Base-by-base conservation (phyloP, 768 basidiomycete species). In the Cubamyces sp. region DNA sequence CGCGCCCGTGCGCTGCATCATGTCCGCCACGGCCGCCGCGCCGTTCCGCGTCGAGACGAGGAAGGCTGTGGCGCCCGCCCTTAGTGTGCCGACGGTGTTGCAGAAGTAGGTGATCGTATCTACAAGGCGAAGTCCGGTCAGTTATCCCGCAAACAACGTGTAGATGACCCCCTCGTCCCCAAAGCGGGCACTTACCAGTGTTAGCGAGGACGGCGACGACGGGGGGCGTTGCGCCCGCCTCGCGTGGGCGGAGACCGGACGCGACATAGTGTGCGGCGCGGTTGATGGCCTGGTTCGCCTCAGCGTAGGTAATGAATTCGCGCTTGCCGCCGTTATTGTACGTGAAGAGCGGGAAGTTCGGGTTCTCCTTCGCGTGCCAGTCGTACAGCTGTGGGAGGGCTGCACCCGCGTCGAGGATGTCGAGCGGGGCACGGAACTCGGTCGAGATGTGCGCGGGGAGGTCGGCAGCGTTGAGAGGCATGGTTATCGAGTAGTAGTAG, bases 1-100 rank as follows among this genome's bases (percentile, higher is more conserved):
- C 12, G 57, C 28, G 6, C 48, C 54, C n/a, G 62, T 64, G 6
- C 49, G 46, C 54, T 55, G 39, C 7, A 64, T 47, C 3, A 78
- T 71, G 40, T 77, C 69, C 1, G 76, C 76, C 1, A 76, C 57
- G 7, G 64, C 73, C 2, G 57, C 60, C 12, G 67, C 67, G 14
- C 75, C 74, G 60, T 76, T 76, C 4, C 75, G 70, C 2, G 68
- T 65, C 8, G 76, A 75, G 50, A 77, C 66, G 1, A 75, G 74
- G 65, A 79, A 78, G 1, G 70, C 64, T 23, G 48, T 60, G 43
- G 50, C 59, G 25, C 68, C 70, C 6, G 68, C 67, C 5, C 66
- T 30, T 2, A 70, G 42, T 9, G 68, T 25, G 11, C 71, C 68
- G 43, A 68, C n/a, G 6, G 59, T 39, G 23, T 49, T 55, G 25